Evolutionary conservation across 345 rosid species (phyloP).

Genomic region (Sisymbrium altissimum): DNA sequence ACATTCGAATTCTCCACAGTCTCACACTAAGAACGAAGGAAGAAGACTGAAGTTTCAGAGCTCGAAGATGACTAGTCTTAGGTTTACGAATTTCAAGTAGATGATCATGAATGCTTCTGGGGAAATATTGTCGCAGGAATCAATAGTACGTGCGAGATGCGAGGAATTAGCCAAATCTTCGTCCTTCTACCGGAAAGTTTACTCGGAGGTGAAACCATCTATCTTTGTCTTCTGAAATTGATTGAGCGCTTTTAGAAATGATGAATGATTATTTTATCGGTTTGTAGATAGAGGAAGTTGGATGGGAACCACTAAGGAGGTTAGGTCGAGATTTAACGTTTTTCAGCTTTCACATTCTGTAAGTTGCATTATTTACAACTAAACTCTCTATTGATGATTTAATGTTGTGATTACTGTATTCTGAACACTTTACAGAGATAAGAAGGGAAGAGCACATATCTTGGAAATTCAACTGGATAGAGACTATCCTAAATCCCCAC

Average conservation of each 20-base stretch:
- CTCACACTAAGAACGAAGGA: neutral
- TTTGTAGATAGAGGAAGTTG: slow-evolving; percentile 75
- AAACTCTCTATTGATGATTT: neutral
- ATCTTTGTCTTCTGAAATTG: neutral
- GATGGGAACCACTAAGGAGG: slow-evolving; percentile 65
- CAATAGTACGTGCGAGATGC: slow-evolving; percentile 32
- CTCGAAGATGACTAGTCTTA: neutral
- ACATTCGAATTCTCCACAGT: neutral
- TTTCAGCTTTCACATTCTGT: slow-evolving; percentile 63
- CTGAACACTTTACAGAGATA: slow-evolving; percentile 44
- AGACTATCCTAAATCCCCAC: slow-evolving; percentile 56
- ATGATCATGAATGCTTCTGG: slow-evolving; percentile 7
- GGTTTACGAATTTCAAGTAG: neutral
- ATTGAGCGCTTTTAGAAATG: too few relatives aligned
- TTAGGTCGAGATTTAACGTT: slow-evolving; percentile 51
- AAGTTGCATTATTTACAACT: slow-evolving; percentile 21
- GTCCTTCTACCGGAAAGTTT: slow-evolving; percentile 49
- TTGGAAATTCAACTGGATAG: slow-evolving; percentile 56
- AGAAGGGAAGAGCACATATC: slow-evolving; percentile 51
- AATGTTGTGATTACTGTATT: neutral
- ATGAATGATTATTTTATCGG: neutral
- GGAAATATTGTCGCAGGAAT: slow-evolving; percentile 23
- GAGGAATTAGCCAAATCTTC: slow-evolving; percentile 48
- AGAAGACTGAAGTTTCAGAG: neutral
- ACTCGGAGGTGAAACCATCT: slow-evolving; percentile 57